Evolutionary conservation across 179 eudicot genomes (phyloP).

Genomic region (Patellifolia procumbens): DNA sequence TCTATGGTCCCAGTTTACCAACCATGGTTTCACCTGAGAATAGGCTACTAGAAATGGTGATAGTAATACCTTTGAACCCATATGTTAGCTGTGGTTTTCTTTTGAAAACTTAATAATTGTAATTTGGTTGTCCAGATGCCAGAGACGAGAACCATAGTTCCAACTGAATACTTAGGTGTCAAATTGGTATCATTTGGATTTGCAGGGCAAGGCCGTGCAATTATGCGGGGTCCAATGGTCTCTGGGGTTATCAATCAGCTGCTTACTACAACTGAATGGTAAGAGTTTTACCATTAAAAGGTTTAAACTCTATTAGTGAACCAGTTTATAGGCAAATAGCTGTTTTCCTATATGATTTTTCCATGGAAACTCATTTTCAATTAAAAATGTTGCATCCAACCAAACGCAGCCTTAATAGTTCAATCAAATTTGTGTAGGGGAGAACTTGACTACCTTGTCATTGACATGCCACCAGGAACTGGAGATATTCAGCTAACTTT

Average conservation of each 20-base stretch:
- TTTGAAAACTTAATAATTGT: conserved; percentile 19
- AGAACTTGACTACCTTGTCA: conserved; percentile 93
- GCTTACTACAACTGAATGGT: conserved; percentile 96
- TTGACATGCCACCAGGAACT: conserved; percentile 99
- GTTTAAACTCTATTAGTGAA: background rate
- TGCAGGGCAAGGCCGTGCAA: conserved; percentile 99
- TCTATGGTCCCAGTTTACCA: conserved; percentile 97
- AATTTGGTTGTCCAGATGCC: conserved; percentile 56
- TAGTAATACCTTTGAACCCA: conserved; percentile 16
- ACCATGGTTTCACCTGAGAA: conserved; percentile 98
- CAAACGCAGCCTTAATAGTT: background rate
- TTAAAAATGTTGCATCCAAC: no score
- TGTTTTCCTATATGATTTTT: background rate
- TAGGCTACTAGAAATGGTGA: conserved; percentile 90
- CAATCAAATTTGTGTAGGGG: conserved; percentile 57
- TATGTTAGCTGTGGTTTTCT: background rate
- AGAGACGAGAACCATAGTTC: conserved; percentile 84
- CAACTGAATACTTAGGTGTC: conserved; percentile 95
- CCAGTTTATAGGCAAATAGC: background rate
- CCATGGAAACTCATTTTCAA: no score
- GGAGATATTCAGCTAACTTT: conserved; percentile 97
- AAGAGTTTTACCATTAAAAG: conserved; percentile 5
- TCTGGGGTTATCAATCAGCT: conserved; percentile 96
- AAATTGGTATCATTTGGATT: conserved; percentile 95
- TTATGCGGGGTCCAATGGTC: conserved; percentile 99